Conservation (phyloP, 1,284 basidiomycete species). For the Exsudoporus floridanus region DNA sequence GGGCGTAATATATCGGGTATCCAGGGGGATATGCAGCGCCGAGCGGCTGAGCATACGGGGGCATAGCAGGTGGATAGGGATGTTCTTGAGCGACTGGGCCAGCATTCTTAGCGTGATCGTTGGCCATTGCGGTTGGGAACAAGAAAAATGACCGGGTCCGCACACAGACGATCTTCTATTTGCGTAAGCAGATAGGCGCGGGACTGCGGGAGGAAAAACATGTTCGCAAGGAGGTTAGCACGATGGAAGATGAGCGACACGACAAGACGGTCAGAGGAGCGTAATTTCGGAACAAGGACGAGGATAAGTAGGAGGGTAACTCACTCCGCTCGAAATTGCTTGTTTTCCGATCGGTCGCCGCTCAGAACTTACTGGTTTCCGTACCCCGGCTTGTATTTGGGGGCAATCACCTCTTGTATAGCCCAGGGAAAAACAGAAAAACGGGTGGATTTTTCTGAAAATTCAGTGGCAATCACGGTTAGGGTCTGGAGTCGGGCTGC, state of each 20-base stretch:
- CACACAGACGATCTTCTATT: conserved; percentile 26
- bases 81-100: conserved; percentile 33
- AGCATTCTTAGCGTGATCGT: conserved; percentile 34
- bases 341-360: conserved; percentile 39
- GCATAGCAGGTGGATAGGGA: conserved; percentile 29
- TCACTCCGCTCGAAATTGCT: conserved; percentile 40
- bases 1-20: conserved; percentile 36
- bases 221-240: conserved; percentile 15
- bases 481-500: conserved; percentile 10
- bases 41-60: conserved; percentile 33
- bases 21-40: conserved; percentile 35
- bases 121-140: conserved; percentile 28
- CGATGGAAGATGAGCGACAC: not conserved
- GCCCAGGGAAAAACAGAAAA: conserved; percentile 7
- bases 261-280: conserved; percentile 1
- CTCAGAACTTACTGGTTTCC: conserved; percentile 32
- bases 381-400: conserved; percentile 11
- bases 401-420: conserved; percentile 11
- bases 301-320: conserved; percentile 15
- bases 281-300: not conserved
- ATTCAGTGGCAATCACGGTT: conserved; percentile 6
- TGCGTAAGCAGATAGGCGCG: conserved; percentile 36
- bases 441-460: conserved; percentile 10
- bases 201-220: conserved; percentile 17
- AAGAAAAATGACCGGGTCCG: conserved; percentile 30